Evolutionary conservation across 2,329 filamentous ascomycete species (phyloP).

Genomic region (Fusarium multiceps): DNA sequence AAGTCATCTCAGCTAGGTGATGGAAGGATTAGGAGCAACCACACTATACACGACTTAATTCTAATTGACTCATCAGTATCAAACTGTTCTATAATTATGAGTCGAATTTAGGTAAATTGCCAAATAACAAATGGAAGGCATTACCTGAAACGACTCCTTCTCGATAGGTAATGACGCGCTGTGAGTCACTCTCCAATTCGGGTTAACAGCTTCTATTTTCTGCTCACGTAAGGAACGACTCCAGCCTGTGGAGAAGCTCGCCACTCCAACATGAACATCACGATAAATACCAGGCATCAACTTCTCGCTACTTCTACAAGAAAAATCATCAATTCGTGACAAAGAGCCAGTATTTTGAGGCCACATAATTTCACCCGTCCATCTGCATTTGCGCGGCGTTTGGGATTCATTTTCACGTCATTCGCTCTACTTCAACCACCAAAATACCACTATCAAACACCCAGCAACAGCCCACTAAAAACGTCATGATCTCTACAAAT

Average conservation of each 20-base stretch:
- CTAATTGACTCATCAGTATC: conserved; percentile 8
- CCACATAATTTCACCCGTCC: neutral
- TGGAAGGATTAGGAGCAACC: neutral
- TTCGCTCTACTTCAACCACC: conserved; percentile 1
- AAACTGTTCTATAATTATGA: neutral
- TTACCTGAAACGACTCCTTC: neutral
- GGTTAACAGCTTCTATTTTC: conserved; percentile 15
- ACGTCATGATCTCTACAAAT: conserved; percentile 55
- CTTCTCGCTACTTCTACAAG: neutral
- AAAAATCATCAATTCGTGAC: neutral
- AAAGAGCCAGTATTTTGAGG: conserved; percentile 1
- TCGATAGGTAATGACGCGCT: conserved; percentile 19
- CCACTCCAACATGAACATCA: conserved; percentile 28
- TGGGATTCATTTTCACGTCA: conserved; percentile 11
- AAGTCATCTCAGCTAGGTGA: neutral
- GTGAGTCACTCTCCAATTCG: conserved; percentile 37
- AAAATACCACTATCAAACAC: conserved; percentile 12
- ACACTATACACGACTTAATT: neutral
- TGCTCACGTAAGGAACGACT: conserved; percentile 36
- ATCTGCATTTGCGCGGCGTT: conserved; percentile 24
- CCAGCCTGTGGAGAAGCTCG: conserved; percentile 30
- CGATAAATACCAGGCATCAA: conserved; percentile 28
- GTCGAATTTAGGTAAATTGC: conserved; percentile 12
- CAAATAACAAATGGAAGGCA: neutral
- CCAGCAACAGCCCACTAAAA: conserved; percentile 6